Conservation (phyloP, 2,329 filamentous ascomycete species). For the Aspergillus jensenii region DNA sequence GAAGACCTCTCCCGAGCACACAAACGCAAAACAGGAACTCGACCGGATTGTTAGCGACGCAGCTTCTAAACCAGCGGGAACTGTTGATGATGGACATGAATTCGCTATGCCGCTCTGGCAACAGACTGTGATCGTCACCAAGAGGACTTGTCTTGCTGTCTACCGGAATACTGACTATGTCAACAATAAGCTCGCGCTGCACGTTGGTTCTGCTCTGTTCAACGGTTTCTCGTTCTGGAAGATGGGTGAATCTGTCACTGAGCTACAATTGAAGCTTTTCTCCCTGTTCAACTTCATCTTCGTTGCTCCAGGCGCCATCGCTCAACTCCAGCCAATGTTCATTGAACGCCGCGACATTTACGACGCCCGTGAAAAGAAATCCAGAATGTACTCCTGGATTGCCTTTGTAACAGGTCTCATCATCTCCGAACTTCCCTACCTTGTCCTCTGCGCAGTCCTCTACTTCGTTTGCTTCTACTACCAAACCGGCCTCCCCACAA, state of each 20-base stretch:
- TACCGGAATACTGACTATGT: constrained; percentile 68
- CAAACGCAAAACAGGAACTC: constrained; percentile 61
- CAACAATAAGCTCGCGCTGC: constrained; percentile 62
- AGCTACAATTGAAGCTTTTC: constrained; percentile 74
- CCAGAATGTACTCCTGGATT: constrained; percentile 72
- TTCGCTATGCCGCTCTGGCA: constrained; percentile 64
- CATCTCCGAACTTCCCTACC: constrained; percentile 67
- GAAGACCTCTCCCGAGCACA: constrained; percentile 62
- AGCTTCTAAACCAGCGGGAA: constrained; percentile 43
- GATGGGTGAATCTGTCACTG: constrained; percentile 61
- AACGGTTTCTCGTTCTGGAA: constrained; percentile 64
- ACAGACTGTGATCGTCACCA: constrained; percentile 65
- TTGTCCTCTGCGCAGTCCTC: constrained; percentile 61
- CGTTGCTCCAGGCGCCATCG: constrained; percentile 46
- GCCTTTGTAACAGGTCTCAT: constrained; percentile 70
- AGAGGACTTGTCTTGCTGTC: constrained; percentile 64
- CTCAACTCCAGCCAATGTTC: constrained; percentile 63
- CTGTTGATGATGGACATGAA: constrained; percentile 49
- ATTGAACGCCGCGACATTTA: constrained; percentile 69
- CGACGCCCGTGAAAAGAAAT: constrained; percentile 66
- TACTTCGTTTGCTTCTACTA: constrained; percentile 76
- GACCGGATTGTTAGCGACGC: constrained; percentile 57
- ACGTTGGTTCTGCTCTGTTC: constrained; percentile 51
- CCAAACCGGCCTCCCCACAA: constrained; percentile 54
- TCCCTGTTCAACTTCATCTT: constrained; percentile 63